phyloP scores from a whole-genome alignment of 257 asterid genomes.

The Plantago elongata region DNA sequence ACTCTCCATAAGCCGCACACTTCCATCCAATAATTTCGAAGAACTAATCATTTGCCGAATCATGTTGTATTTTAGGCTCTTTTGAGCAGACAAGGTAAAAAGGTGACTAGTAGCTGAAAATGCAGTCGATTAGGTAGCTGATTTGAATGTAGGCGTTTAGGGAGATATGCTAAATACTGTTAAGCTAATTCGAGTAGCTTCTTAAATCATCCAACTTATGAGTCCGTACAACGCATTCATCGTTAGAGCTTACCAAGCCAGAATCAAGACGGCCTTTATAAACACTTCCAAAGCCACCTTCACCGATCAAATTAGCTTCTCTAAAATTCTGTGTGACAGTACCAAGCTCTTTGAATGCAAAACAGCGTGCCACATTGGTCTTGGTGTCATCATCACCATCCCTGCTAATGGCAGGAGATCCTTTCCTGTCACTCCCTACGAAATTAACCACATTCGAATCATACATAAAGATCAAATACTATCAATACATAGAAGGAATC shows the following conservation, averaged over 20 bases:
- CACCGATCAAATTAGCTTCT: constrained; percentile 43
- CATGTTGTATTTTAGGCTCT: neutral
- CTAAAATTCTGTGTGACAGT: constrained; percentile 41
- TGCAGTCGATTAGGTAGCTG: no score
- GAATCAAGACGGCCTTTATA: constrained; percentile 42
- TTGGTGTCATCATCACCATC: constrained; percentile 17
- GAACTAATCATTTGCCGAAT: neutral
- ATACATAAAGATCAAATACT: neutral
- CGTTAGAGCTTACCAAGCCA: constrained; percentile 32
- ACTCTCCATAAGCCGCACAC: constrained; percentile 11
- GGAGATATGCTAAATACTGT: no score
- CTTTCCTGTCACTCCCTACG: constrained; percentile 23
- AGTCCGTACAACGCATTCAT: no score
- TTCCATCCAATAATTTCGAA: neutral
- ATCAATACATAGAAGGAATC: neutral
- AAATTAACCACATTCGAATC: constrained; percentile 1
- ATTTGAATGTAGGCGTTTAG: no score
- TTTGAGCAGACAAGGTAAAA: no score
- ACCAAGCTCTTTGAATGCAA: constrained; percentile 42
- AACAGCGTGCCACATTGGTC: constrained; percentile 33
- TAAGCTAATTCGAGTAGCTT: no score
- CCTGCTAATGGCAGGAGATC: constrained; percentile 9
- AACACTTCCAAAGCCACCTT: constrained; percentile 55
- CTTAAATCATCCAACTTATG: no score
- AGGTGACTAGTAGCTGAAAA: no score